Conservation (phyloP, 2,329 filamentous ascomycete genomes). For the Scortechinia acanthostroma region DNA sequence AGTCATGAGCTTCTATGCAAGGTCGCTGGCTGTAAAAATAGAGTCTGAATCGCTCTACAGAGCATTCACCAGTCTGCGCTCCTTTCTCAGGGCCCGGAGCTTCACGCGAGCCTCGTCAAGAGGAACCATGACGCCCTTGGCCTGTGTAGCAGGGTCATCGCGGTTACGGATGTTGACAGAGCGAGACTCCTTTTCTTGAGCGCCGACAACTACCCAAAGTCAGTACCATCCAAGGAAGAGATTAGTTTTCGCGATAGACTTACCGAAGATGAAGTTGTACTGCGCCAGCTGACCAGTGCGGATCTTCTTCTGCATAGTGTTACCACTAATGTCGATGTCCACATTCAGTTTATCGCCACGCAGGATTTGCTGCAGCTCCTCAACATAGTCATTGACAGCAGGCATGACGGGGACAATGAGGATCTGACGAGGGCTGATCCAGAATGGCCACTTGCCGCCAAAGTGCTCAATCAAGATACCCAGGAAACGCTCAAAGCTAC, state of each 20-base stretch:
- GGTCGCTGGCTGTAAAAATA: too few relatives aligned
- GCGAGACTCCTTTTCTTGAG: slow-evolving; percentile 12
- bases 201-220: slow-evolving; percentile 14
- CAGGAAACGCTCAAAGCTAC: slow-evolving; percentile 46
- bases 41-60: too few relatives aligned
- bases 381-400: slow-evolving; percentile 40
- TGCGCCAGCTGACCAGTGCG: slow-evolving; percentile 40
- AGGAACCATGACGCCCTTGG: slow-evolving; percentile 13
- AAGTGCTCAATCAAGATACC: slow-evolving; percentile 47
- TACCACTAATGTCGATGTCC: slow-evolving; percentile 41
- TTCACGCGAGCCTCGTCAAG: slow-evolving; percentile 11
- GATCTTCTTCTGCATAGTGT: slow-evolving; percentile 51
- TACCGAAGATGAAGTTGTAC: slow-evolving; percentile 45
- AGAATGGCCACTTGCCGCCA: slow-evolving; percentile 48
- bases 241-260: slow-evolving; percentile 4
- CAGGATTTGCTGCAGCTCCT: slow-evolving; percentile 38
- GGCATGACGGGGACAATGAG: slow-evolving; percentile 45
- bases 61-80: background rate
- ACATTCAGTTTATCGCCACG: slow-evolving; percentile 37
- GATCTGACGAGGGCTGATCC: slow-evolving; percentile 43
- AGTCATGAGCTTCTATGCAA: too few relatives aligned
- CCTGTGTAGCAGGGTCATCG: slow-evolving; percentile 13
- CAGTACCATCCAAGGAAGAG: background rate
- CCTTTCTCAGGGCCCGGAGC: slow-evolving; percentile 1
- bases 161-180: slow-evolving; percentile 15